Conservation (phyloP, 768 basidiomycete species). For the Hydnomerulius pinastri region DNA sequence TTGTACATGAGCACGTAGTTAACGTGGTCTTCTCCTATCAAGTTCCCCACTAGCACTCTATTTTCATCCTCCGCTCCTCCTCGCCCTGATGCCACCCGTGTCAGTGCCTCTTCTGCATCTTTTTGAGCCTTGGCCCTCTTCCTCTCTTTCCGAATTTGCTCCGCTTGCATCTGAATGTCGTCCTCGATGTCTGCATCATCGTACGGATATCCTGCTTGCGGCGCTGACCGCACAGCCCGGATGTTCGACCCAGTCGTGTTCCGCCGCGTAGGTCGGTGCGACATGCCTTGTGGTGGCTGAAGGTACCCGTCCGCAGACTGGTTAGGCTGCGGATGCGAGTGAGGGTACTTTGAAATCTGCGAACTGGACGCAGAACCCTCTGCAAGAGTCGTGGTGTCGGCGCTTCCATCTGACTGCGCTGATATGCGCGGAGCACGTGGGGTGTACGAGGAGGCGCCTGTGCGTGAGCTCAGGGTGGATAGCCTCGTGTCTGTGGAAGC, state of each 20-base stretch:
- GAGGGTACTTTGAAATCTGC: slow-evolving; percentile 22
- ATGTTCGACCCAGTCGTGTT: slow-evolving; percentile 68
- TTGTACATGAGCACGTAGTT: slow-evolving; percentile 99
- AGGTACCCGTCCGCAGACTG: slow-evolving; percentile 48
- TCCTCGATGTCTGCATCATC: slow-evolving; percentile 45
- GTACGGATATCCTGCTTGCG: slow-evolving; percentile 37
- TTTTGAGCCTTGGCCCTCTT: slow-evolving; percentile 71
- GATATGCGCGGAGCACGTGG: slow-evolving; percentile 18
- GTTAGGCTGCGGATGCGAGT: slow-evolving; percentile 27
- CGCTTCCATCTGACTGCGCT: slow-evolving; percentile 13
- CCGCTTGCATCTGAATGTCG: slow-evolving; percentile 86
- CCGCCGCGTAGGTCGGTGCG: slow-evolving; percentile 52
- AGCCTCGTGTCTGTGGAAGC: slow-evolving; percentile 54
- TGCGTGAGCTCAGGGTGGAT: slow-evolving; percentile 28
- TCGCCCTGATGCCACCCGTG: slow-evolving; percentile 28
- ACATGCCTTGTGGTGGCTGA: slow-evolving; percentile 45
- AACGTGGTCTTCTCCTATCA: slow-evolving; percentile 97
- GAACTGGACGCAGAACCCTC: slow-evolving; percentile 20
- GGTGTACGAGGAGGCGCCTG: slow-evolving; percentile 17
- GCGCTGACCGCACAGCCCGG: slow-evolving; percentile 29
- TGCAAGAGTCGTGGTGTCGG: slow-evolving; percentile 22
- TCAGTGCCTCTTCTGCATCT: slow-evolving; percentile 61
- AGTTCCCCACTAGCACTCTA: slow-evolving; percentile 81
- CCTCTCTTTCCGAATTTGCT: slow-evolving; percentile 81
- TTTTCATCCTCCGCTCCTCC: slow-evolving; percentile 44